These are phyloP conservation scores for Mollisiaceae sp. DNA, from an alignment of 2,329 filamentous ascomycete species.

Conservation along the genomic window DNA sequence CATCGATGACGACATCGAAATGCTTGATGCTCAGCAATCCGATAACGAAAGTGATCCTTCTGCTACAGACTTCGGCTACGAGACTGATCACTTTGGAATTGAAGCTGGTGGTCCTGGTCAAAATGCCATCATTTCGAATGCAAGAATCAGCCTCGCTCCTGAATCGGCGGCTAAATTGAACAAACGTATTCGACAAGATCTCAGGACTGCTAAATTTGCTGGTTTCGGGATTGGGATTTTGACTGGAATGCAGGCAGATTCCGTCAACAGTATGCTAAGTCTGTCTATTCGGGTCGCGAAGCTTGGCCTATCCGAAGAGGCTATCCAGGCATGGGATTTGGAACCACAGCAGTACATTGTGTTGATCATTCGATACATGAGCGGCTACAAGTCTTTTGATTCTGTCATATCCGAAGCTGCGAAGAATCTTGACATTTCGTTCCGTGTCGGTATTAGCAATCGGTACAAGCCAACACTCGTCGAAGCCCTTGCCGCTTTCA, in stretches of 20 bases:
- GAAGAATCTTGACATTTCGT: constrained; percentile 51
- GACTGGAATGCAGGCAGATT: constrained; percentile 49
- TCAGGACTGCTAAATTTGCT: constrained; percentile 62
- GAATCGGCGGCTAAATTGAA: constrained; percentile 26
- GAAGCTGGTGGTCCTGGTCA: constrained; percentile 7
- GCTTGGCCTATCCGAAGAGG: constrained; percentile 75
- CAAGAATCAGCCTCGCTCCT: constrained; percentile 19
- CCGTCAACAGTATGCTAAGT: constrained; percentile 58
- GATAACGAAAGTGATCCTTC: constrained; percentile 28
- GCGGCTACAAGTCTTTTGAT: constrained; percentile 66
- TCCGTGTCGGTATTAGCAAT: constrained; percentile 73
- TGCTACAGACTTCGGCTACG: constrained; percentile 40
- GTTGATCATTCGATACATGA: constrained; percentile 69
- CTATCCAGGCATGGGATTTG: constrained; percentile 78
- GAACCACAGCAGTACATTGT: constrained; percentile 71
- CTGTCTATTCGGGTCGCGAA: constrained; percentile 73
- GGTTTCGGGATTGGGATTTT: constrained; percentile 75
- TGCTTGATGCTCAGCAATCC: constrained; percentile 33
- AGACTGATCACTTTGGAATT: constrained; percentile 8
- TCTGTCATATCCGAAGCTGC: constrained; percentile 52
- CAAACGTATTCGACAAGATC: constrained; percentile 60
- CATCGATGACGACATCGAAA: constrained; percentile 37
- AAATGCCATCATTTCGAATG: constrained; percentile 7
- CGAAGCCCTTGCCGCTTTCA: constrained; percentile 47
- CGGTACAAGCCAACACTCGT: constrained; percentile 70